A percentile compares a stretch with the other conserved stretches of the same genome.
Conservation (phyloP, 176 grass and related monocot species). For the Bromus sterilis region DNA sequence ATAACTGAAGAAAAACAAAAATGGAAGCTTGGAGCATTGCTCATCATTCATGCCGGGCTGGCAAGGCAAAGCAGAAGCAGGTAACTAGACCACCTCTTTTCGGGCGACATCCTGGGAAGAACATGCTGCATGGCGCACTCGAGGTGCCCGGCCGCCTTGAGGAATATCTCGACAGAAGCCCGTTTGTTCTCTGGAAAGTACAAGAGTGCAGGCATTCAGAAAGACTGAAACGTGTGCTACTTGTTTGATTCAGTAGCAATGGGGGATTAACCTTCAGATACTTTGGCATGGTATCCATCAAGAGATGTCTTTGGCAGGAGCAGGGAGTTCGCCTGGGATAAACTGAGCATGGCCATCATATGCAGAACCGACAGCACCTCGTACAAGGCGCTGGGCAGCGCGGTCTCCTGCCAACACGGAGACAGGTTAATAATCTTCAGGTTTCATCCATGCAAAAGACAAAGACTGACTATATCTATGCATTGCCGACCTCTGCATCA, state of each 20-base stretch:
- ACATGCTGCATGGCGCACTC: constrained; percentile 69
- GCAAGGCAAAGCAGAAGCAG: neutral
- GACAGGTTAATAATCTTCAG: constrained; percentile 38
- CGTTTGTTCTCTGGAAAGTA: constrained; percentile 53
- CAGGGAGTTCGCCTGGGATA: constrained; percentile 65
- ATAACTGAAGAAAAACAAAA: constrained; percentile 20
- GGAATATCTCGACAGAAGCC: constrained; percentile 63
- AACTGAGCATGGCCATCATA: constrained; percentile 64
- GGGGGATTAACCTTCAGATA: constrained; percentile 17
- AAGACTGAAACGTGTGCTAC: no score
- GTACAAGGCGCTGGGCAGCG: constrained; percentile 78
- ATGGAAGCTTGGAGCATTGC: neutral
- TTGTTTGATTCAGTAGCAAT: no score
- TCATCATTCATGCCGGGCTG: constrained; percentile 2
- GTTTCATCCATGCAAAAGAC: constrained; percentile 57
- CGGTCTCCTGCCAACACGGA: constrained; percentile 42
- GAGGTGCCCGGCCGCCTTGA: constrained; percentile 85
- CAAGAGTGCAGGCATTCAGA: no score
- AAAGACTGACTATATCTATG: no score
- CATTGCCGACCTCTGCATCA: constrained; percentile 51
- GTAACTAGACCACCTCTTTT: constrained; percentile 46
- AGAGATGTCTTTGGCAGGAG: constrained; percentile 79
- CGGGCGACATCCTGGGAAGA: constrained; percentile 63
- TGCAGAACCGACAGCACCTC: constrained; percentile 84
- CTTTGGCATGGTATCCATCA: constrained; percentile 67